These are phyloP conservation scores for Scutellaria baicalensis DNA, from an alignment of 257 asterid species.

Conservation along the genomic window DNA sequence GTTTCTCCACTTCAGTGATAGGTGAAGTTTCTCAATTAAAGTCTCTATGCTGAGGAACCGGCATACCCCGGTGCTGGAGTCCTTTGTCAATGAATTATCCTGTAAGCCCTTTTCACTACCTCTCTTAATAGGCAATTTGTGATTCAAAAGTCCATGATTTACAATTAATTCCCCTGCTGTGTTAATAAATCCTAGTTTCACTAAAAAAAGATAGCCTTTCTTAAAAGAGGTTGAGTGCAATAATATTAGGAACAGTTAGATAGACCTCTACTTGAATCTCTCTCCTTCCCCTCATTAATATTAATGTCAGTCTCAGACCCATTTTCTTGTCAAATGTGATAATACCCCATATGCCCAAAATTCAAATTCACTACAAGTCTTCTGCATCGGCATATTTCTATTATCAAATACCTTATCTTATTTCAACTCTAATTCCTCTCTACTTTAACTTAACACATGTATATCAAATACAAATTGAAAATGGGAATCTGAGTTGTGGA, in stretches of 20 bases:
- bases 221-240: neutral
- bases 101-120: neutral
- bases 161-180: neutral
- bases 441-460: no score
- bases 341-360: conserved; percentile 14
- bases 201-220: neutral
- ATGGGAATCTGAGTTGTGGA: no score
- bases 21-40: neutral
- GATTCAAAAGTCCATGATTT: neutral
- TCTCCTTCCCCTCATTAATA: conserved; percentile 11
- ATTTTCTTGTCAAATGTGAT: conserved; percentile 7
- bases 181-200: neutral
- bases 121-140: neutral
- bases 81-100: neutral
- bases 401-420: neutral
- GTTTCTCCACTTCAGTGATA: neutral
- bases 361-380: conserved; percentile 14
- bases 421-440: neutral
- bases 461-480: no score
- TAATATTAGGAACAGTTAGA: conserved; percentile 7
- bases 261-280: conserved; percentile 14
- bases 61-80: neutral
- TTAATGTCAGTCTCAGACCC: conserved; percentile 1
- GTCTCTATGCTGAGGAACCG: neutral
- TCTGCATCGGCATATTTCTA: neutral